Evolutionary conservation across 768 basidiomycete species (phyloP).

Genomic region (Exidia glandulosa): DNA sequence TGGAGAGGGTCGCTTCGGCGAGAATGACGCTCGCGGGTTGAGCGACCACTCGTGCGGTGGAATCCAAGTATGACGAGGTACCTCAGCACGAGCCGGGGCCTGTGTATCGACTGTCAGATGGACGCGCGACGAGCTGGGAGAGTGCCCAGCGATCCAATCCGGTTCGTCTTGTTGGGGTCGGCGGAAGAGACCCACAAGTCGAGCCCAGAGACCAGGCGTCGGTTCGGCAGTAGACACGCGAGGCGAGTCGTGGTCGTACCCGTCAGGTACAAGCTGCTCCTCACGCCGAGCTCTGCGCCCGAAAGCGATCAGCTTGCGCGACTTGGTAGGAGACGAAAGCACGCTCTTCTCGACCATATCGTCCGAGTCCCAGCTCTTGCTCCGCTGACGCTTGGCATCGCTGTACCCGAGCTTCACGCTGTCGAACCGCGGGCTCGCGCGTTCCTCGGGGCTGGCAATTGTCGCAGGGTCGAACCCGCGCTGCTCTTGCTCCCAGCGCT

Average conservation of each 20-base stretch:
- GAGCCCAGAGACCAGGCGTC: neutral
- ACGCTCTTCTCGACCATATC: neutral
- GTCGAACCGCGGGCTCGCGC: slow-evolving; percentile 5
- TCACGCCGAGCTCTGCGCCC: neutral
- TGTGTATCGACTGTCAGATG: neutral
- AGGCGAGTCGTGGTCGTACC: neutral
- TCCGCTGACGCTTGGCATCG: slow-evolving; percentile 7
- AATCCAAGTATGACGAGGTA: too few species aligned
- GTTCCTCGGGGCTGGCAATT: slow-evolving; percentile 17
- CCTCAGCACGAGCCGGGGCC: neutral
- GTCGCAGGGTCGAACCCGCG: slow-evolving; percentile 24
- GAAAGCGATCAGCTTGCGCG: neutral
- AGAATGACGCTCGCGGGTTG: too few species aligned
- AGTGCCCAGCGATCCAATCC: neutral
- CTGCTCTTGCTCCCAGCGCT: slow-evolving; percentile 42
- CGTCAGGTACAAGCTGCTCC: neutral
- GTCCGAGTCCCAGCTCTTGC: slow-evolving; percentile 17
- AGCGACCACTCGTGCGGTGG: too few species aligned
- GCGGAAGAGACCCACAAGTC: neutral
- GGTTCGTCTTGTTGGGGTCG: neutral
- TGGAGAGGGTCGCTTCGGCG: neutral
- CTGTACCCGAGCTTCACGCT: slow-evolving; percentile 12
- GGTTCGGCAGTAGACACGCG: too few species aligned
- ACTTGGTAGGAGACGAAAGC: neutral
- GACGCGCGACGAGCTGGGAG: neutral